Percentiles rank a stretch among this genome's conserved stretches.
Evolutionary conservation across 306 rosid genomes (phyloP).

Genomic region (Dryas alaskensis): DNA sequence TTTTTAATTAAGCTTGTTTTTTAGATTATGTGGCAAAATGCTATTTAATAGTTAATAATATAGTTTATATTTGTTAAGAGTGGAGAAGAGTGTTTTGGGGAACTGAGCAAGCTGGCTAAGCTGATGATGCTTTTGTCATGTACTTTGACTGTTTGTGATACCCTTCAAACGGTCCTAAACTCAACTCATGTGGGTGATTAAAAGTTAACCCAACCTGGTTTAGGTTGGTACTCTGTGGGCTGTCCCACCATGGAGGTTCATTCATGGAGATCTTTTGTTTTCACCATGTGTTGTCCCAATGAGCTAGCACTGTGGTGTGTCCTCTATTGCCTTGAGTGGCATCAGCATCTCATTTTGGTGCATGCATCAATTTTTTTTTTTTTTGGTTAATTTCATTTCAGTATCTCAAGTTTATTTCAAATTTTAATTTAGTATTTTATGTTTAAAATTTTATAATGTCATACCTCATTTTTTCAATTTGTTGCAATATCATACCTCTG

Average conservation of each 20-base stretch:
- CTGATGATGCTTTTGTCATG: constrained; percentile 23
- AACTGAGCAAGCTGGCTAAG: constrained; percentile 26
- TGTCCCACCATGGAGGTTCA: constrained; percentile 17
- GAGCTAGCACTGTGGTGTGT: neutral
- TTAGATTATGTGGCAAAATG: constrained; percentile 6
- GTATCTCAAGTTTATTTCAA: too few relatives aligned
- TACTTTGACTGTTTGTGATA: constrained; percentile 2
- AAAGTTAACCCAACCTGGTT: constrained; percentile 36
- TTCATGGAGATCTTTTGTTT: neutral
- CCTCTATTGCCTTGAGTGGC: neutral
- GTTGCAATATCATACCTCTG: too few relatives aligned
- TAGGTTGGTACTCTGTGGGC: constrained; percentile 8
- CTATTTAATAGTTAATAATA: constrained; percentile 1
- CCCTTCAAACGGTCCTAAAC: constrained; percentile 70
- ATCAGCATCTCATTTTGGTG: constrained; percentile 14
- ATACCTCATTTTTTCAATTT: too few relatives aligned
- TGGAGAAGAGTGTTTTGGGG: constrained; percentile 26
- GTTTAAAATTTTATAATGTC: too few relatives aligned
- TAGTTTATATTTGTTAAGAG: constrained; percentile 3
- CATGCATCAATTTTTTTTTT: neutral
- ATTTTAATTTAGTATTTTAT: too few relatives aligned
- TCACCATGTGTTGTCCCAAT: constrained; percentile 3
- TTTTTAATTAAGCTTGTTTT: constrained; percentile 9
- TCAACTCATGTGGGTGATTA: constrained; percentile 28
- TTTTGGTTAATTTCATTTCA: neutral